Percentiles rank a stretch among this genome's conserved stretches.
Conservation (phyloP, 176 grass and related monocot species). For the sorghum (Sorghum bicolor) region DNA sequence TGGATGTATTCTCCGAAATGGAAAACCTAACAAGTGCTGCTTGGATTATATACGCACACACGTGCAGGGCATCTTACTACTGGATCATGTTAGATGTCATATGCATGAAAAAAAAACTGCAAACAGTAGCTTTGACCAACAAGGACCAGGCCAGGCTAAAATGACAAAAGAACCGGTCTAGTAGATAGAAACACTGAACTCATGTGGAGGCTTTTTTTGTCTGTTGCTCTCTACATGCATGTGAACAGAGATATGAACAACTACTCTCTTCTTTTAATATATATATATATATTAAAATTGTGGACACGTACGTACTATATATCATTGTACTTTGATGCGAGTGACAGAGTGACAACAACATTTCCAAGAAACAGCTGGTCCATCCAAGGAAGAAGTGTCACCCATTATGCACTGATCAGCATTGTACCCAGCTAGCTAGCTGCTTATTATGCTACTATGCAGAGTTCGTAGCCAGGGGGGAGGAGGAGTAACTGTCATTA, state of each 20-base stretch:
- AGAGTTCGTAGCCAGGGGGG: neutral
- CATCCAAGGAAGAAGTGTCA: neutral
- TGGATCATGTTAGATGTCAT: neutral
- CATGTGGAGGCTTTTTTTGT: no score
- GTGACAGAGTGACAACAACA: neutral
- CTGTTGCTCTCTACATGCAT: neutral
- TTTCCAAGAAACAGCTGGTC: neutral
- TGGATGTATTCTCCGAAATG: constrained; percentile 30
- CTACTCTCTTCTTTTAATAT: neutral
- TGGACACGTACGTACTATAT: neutral
- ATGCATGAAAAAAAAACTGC: neutral
- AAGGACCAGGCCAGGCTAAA: no score
- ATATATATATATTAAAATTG: neutral
- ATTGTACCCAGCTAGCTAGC: constrained; percentile 9
- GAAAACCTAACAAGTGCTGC: neutral
- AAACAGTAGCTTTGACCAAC: neutral
- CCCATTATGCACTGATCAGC: neutral
- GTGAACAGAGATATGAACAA: neutral
- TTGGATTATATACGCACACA: neutral
- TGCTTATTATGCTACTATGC: neutral
- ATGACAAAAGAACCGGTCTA: neutral
- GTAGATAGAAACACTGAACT: neutral
- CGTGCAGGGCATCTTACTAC: neutral
- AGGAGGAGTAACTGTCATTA: neutral
- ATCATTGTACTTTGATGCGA: neutral